A percentile compares a stretch with the other conserved stretches of the same genome.
phyloP scores from a whole-genome alignment of 2,329 filamentous ascomycete species.

The Cladophialophora yegresii region DNA sequence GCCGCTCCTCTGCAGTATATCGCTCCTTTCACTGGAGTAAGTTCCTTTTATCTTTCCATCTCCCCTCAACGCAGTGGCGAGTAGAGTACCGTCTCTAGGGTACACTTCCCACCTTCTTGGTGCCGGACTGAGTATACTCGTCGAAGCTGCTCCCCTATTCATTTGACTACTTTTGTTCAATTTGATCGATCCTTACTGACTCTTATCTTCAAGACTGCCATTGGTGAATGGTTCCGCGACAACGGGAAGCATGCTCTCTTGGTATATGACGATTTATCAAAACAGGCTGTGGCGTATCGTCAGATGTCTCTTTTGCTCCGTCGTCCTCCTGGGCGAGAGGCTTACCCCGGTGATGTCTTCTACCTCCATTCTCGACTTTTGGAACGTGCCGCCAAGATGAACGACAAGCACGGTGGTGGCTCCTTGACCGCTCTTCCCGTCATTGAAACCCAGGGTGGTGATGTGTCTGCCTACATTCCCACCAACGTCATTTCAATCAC shows the following conservation, averaged over 20 bases:
- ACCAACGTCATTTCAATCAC: slow-evolving; percentile 99
- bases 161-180: too few species aligned
- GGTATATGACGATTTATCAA: slow-evolving; percentile 85
- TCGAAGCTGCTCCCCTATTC: too few species aligned
- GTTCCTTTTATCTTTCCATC: slow-evolving; percentile 2
- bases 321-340: slow-evolving; percentile 98
- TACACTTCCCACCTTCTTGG: background rate
- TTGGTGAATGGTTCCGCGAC: slow-evolving; percentile 76
- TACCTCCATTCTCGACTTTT: slow-evolving; percentile 99
- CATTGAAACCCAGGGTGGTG: slow-evolving; percentile 99
- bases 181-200: too few species aligned
- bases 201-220: slow-evolving; percentile 40
- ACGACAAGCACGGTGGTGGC: slow-evolving; percentile 88
- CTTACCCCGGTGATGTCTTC: slow-evolving; percentile 98
- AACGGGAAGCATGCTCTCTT: slow-evolving; percentile 85
- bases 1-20: slow-evolving; percentile 93
- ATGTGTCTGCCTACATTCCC: slow-evolving; percentile 99
- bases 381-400: slow-evolving; percentile 99
- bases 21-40: slow-evolving; percentile 78
- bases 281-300: slow-evolving; percentile 93
- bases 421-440: slow-evolving; percentile 95
- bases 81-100: too few species aligned
- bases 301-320: slow-evolving; percentile 98
- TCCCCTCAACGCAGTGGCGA: background rate
- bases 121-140: too few species aligned